Evolutionary conservation across 2,329 filamentous ascomycete genomes (phyloP), one percentile per base, ranked within the genome.

Genomic region (Truncatella angustata): DNA sequence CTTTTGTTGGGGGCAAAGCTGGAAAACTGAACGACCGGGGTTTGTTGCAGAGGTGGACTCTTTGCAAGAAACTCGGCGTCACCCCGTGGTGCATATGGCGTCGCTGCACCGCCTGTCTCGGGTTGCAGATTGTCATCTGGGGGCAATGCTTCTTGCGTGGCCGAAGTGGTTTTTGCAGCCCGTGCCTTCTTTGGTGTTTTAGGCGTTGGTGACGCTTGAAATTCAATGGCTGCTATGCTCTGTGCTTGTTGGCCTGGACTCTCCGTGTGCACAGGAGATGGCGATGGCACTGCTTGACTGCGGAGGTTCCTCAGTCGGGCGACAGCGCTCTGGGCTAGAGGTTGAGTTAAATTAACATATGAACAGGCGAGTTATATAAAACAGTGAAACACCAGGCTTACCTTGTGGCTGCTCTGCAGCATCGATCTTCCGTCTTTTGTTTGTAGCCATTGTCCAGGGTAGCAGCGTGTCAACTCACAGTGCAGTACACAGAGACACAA

Each of bases 351-450:
- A n/a, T n/a, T n/a, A n/a, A n/a, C n/a, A n/a, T n/a, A n/a, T n/a
- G n/a, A n/a, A n/a, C n/a, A n/a, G n/a, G n/a, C n/a, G n/a, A n/a
- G n/a, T n/a, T n/a, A n/a, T n/a, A n/a, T n/a, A n/a, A n/a, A n/a
- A n/a, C n/a, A n/a, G n/a, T n/a, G n/a, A n/a, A n/a, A 20, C 11
- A 42, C 20, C 14, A 34, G 12, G 63, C 72, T 58, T 59, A 75
- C 74, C 62, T 53, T 66, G 63, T 34, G 62, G 56, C 20, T 63
- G 61, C 50, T 65, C 61, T 48, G 63, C 56, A 9, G 60, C 57
- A 54, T 73, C 65, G 7, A 79, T 54, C 61, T 75, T 79, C 45
- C 76, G 69, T 58, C 65, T 67, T 55, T 75, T 76, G 52, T 62
- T 68, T 10, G 67, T 61, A 32, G 67, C 59, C 65, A 69, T 67